Percentiles rank a stretch among this genome's conserved stretches.
Conservation (phyloP, 805 yeast genomes). For the Maudiozyma serrabonitensis region DNA sequence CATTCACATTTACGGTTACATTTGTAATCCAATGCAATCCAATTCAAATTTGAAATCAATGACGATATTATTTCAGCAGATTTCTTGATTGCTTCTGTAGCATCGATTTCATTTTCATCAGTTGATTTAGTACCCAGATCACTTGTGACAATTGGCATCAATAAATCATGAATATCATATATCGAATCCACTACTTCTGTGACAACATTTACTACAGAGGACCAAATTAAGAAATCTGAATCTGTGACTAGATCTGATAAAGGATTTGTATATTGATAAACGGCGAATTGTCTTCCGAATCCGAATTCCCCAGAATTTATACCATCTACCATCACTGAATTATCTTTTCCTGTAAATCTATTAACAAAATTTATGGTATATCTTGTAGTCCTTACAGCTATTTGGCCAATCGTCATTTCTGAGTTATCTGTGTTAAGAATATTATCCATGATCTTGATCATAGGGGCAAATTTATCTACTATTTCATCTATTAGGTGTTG, state of each 20-base stretch:
- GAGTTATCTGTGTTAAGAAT: slow-evolving; percentile 21
- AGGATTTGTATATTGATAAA: slow-evolving; percentile 41
- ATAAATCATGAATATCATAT: slow-evolving; percentile 29
- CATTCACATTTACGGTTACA: slow-evolving; percentile 36
- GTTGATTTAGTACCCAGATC: slow-evolving; percentile 13
- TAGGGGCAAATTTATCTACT: slow-evolving; percentile 45
- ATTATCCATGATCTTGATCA: slow-evolving; percentile 33
- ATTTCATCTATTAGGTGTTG: slow-evolving; percentile 40
- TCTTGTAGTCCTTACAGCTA: slow-evolving; percentile 30
- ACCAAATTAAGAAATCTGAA: slow-evolving; percentile 41
- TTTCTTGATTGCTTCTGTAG: slow-evolving; percentile 7
- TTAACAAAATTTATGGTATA: slow-evolving; percentile 38
- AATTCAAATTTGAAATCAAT: slow-evolving; percentile 29
- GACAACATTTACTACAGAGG: slow-evolving; percentile 37
- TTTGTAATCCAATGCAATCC: slow-evolving; percentile 34
- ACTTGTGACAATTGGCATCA: slow-evolving; percentile 19
- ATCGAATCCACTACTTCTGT: slow-evolving; percentile 30
- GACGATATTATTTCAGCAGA: slow-evolving; percentile 5
- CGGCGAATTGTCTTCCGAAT: slow-evolving; percentile 29
- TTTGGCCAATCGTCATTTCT: slow-evolving; percentile 4
- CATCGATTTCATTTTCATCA: slow-evolving; percentile 6
- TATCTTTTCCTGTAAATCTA: slow-evolving; percentile 29
- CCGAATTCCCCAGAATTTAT: slow-evolving; percentile 6
- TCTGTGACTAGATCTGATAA: slow-evolving; percentile 30
- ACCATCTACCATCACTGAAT: not conserved